Conservation (phyloP, 75 land plant species). For the Larix kaempferi region DNA sequence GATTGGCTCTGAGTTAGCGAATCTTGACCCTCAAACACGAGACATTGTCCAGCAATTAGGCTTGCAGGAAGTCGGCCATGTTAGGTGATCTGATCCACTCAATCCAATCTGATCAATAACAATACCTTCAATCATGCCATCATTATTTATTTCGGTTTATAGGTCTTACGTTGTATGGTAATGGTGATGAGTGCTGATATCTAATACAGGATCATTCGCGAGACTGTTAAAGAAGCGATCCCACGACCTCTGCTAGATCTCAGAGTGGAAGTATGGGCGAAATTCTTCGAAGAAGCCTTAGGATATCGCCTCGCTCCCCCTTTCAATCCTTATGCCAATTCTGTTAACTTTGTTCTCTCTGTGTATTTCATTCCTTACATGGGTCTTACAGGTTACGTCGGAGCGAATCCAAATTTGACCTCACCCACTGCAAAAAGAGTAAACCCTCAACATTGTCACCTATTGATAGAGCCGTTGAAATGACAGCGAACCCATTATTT, state of each 20-base stretch:
- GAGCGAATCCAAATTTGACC: slow-evolving; percentile 25
- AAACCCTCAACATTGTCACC: background rate
- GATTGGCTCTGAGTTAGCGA: slow-evolving; percentile 30
- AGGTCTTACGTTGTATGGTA: too few species aligned
- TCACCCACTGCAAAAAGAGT: slow-evolving; percentile 27
- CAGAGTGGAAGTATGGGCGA: slow-evolving; percentile 18
- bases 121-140: too few species aligned
- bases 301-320: slow-evolving; percentile 39
- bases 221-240: slow-evolving; percentile 14
- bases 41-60: slow-evolving; percentile 30
- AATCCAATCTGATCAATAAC: too few species aligned
- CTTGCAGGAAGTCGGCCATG: slow-evolving; percentile 37
- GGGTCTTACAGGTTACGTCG: slow-evolving; percentile 47
- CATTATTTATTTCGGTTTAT: too few species aligned
- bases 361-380: slow-evolving; percentile 42
- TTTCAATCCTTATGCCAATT: slow-evolving; percentile 42
- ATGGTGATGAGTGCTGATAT: too few species aligned
- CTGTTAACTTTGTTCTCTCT: slow-evolving; percentile 34
- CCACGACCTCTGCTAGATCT: slow-evolving; percentile 44
- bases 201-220: slow-evolving; percentile 30
- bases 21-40: slow-evolving; percentile 15
- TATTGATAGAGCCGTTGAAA: too few species aligned
- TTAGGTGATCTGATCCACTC: too few species aligned
- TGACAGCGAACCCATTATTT: too few species aligned
- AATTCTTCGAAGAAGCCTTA: slow-evolving; percentile 28